Evolutionary conservation across 2,329 filamentous ascomycete species (phyloP), one percentile per base, ranked within the genome.

Genomic region (Clathrospora elynae): DNA sequence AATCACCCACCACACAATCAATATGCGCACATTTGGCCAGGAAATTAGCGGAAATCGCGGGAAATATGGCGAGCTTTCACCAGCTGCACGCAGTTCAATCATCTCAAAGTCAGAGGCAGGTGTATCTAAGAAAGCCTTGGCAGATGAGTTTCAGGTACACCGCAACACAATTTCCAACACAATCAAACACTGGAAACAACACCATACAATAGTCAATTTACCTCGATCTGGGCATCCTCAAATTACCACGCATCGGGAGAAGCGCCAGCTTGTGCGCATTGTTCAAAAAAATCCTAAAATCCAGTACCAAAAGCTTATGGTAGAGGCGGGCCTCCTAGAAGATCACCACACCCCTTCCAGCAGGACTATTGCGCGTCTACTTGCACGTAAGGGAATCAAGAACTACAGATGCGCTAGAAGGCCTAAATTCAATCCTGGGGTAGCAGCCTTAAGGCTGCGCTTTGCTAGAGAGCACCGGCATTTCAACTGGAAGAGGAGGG

Each of bases 321-420:
- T 26, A 26, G 38, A 42, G 17, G 25, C 25, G 11, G 35, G 17
- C 12, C 13, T 37, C 8, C 29, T 14, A 24, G 23, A 18, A 22
- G 13, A 23, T 14, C 24, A n/a, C 23, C 35, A 23, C 16, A 12
- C 11, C 19, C n/a, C 29, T 18, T 26, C 35, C 18, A 37, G 19
- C 14, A 28, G 22, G 33, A 36, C 33, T n/a, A 36, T 43, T 16
- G 12, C 36, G 20, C 33, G 33, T 13, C 5, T 11, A 14, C 25
- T 43, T 11, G 19, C 19, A 5, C 10, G 7, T 14, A 12, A n/a
- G 3, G 33, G 34, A 13, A 37, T 30, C 20, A 14, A 13, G 6
- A 33, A 37, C 11, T 43, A 28, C 13, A 20, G 34, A 43, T 26
- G 26, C n/a, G 37, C 32, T 16, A 26, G 33, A 10, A 13, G 33